phyloP scores from a whole-genome alignment of 2,329 filamentous ascomycete species.

The Cordyceps tenuipes region DNA sequence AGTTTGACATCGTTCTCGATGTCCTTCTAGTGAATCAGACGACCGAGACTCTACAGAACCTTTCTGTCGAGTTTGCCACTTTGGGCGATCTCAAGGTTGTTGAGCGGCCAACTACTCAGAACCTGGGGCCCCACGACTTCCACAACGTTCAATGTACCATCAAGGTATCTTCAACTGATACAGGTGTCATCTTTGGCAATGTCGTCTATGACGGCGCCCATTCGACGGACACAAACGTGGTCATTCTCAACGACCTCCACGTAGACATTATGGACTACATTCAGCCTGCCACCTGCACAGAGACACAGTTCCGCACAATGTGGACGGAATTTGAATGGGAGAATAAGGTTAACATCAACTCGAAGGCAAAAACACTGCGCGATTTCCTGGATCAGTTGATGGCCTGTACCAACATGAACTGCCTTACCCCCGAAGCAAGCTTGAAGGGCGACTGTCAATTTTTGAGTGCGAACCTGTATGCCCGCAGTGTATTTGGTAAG shows the following conservation, averaged over 20 bases:
- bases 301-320: slow-evolving; percentile 99
- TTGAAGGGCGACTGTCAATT: slow-evolving; percentile 98
- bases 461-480: slow-evolving; percentile 92
- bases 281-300: slow-evolving; percentile 89
- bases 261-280: slow-evolving; percentile 99
- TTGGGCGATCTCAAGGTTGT: slow-evolving; percentile 96
- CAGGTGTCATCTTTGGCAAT: slow-evolving; percentile 97
- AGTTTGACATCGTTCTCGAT: slow-evolving; percentile 96
- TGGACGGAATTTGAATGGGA: slow-evolving; percentile 99
- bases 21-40: slow-evolving; percentile 97
- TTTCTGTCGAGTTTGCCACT: slow-evolving; percentile 97
- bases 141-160: slow-evolving; percentile 97
- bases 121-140: slow-evolving; percentile 91
- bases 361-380: slow-evolving; percentile 82
- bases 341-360: slow-evolving; percentile 99
- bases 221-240: slow-evolving; percentile 88
- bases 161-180: slow-evolving; percentile 97
- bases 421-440: slow-evolving; percentile 89
- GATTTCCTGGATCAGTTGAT: slow-evolving; percentile 92
- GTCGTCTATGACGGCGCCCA: slow-evolving; percentile 94
- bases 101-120: slow-evolving; percentile 91
- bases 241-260: slow-evolving; percentile 95
- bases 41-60: slow-evolving; percentile 88
- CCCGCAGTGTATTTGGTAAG: slow-evolving; percentile 95
- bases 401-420: slow-evolving; percentile 98